A percentile compares a stretch with the other conserved stretches of the same genome.
phyloP scores from a whole-genome alignment of 1,139 yeast genomes.

The Scheffersomyces parashehatae region DNA sequence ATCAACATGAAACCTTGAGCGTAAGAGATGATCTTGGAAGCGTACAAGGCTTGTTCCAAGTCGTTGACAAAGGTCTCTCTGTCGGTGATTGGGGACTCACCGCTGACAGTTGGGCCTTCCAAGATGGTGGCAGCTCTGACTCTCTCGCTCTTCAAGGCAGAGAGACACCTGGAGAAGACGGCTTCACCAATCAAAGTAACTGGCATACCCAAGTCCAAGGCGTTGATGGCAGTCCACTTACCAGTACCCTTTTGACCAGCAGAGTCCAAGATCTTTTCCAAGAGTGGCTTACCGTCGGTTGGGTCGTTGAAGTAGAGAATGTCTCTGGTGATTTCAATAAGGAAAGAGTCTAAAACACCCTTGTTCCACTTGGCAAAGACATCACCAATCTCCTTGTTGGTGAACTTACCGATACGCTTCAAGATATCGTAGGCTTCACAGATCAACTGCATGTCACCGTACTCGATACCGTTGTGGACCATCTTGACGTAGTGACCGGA shows the following conservation, averaged over 20 bases:
- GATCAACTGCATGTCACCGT: slow-evolving; percentile 99
- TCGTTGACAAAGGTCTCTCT: slow-evolving; percentile 84
- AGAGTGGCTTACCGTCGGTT: slow-evolving; percentile 85
- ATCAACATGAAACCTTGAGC: slow-evolving; percentile 99
- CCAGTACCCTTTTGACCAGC: slow-evolving; percentile 99
- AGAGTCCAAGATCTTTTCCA: slow-evolving; percentile 92
- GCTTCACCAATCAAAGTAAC: slow-evolving; percentile 99
- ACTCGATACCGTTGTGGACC: slow-evolving; percentile 99
- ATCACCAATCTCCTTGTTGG: slow-evolving; percentile 90
- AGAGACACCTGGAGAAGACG: slow-evolving; percentile 93
- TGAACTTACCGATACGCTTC: slow-evolving; percentile 91
- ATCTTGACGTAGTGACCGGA: slow-evolving; percentile 98
- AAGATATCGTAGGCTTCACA: slow-evolving; percentile 96
- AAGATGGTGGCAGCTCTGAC: slow-evolving; percentile 75
- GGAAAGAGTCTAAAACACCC: slow-evolving; percentile 96
- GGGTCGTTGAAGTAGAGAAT: slow-evolving; percentile 85
- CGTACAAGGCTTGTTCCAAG: slow-evolving; percentile 97
- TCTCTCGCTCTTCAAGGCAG: slow-evolving; percentile 92
- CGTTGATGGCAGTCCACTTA: slow-evolving; percentile 99
- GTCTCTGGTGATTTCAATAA: slow-evolving; percentile 95
- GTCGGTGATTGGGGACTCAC: slow-evolving; percentile 60
- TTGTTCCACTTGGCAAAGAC: slow-evolving; percentile 93
- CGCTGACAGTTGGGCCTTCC: slow-evolving; percentile 70
- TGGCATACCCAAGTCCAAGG: slow-evolving; percentile 97
- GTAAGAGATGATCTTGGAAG: slow-evolving; percentile 97